Evolutionary conservation across 805 yeast species (phyloP).

Genomic region (Cyberlindnera euphorbiae): DNA sequence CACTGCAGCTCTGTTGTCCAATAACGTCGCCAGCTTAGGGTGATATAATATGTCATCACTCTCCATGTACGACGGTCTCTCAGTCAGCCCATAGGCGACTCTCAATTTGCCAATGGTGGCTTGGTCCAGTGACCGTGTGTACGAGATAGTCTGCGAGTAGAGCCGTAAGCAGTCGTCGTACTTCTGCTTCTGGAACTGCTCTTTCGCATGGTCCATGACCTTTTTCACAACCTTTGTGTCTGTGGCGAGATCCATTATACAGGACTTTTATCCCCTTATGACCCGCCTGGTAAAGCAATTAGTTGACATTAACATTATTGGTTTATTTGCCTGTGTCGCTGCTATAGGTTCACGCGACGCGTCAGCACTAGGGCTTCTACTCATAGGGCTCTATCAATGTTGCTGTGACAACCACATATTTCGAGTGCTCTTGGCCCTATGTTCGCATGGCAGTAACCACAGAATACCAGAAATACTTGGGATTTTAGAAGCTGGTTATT

Average conservation of each 20-base stretch:
- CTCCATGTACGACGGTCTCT: constrained; percentile 14
- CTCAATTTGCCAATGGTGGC: constrained; percentile 9
- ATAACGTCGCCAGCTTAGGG: constrained; percentile 20
- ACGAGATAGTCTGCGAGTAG: constrained; percentile 17
- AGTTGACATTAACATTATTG: no score
- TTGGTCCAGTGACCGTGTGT: constrained; percentile 18
- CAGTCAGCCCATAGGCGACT: constrained; percentile 11
- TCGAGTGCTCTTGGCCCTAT: no score
- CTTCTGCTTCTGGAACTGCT: constrained; percentile 13
- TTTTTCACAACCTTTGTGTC: constrained; percentile 7
- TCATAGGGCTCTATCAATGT: no score
- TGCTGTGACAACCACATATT: no score
- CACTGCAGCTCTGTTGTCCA: constrained; percentile 24
- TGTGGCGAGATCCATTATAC: constrained; percentile 1
- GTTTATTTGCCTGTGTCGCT: no score
- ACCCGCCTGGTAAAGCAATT: no score
- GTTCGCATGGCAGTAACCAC: no score
- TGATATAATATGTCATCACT: constrained; percentile 12
- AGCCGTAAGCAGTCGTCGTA: constrained; percentile 15
- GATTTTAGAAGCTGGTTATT: no score
- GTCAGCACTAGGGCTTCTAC: no score
- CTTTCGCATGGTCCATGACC: constrained; percentile 14
- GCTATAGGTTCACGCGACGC: no score
- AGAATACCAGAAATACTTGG: no score
- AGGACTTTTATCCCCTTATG: no score